phyloP scores from a whole-genome alignment of 2,329 filamentous ascomycete species.

The Lachnellula suecica region DNA sequence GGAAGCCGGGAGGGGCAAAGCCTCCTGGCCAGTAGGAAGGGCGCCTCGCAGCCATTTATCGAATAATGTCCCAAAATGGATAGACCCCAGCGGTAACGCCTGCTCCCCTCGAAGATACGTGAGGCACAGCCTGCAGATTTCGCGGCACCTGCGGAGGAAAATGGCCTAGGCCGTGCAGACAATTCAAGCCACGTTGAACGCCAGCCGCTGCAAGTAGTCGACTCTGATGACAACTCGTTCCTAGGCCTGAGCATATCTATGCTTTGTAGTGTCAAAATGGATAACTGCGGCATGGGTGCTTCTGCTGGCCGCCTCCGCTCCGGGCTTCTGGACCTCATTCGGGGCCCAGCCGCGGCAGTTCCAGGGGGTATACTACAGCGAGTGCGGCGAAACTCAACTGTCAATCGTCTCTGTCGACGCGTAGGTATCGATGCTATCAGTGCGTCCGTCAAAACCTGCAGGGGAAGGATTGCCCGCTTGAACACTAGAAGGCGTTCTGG shows the following conservation, averaged over 20 bases:
- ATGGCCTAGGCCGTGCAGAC: constrained; percentile 1
- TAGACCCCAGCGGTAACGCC: constrained; percentile 13
- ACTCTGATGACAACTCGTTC: too few species aligned
- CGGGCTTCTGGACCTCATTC: neutral
- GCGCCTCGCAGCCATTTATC: constrained; percentile 13
- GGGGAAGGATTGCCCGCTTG: constrained; percentile 5
- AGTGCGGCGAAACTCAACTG: neutral
- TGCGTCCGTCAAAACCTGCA: neutral
- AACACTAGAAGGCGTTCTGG: constrained; percentile 8
- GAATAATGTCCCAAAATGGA: constrained; percentile 15
- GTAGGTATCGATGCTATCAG: neutral
- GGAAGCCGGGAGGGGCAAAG: constrained; percentile 4
- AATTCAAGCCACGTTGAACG: neutral
- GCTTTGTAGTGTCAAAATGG: neutral
- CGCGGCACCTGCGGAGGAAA: constrained; percentile 16
- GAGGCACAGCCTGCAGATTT: constrained; percentile 11
- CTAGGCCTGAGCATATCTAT: too few species aligned
- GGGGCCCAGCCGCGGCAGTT: neutral
- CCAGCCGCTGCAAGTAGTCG: neutral
- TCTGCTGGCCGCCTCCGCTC: neutral
- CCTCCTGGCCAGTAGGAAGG: constrained; percentile 14
- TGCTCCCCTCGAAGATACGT: constrained; percentile 1
- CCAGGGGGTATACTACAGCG: neutral
- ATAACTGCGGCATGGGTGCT: neutral
- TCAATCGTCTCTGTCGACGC: neutral